Evolutionary conservation across 2,329 filamentous ascomycete genomes (phyloP), one percentile per base, ranked within the genome.

Genomic region (Ploettnerulaceae sp.): DNA sequence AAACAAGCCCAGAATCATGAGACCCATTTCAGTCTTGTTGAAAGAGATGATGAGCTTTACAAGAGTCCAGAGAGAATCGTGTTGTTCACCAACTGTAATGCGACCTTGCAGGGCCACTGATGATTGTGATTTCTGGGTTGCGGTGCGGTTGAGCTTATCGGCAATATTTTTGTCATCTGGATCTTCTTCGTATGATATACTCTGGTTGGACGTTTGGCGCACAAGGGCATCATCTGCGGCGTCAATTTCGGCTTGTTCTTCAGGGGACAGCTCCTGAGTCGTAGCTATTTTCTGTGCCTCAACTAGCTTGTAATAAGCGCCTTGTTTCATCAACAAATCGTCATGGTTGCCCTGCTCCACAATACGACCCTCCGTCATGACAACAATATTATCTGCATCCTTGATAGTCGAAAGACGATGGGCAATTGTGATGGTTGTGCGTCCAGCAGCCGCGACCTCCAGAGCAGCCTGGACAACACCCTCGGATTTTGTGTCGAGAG

Each of bases 341-440:
- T 91, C 79, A 64, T 97, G 93, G 0, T 80, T 90, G 41, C 93
- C 93, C 66, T 96, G 89, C 67, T 98, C 93, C 9, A 95, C 75
- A 49, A 98, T 94, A n/a, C 75, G 71, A 9, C 93, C 93, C 51
- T 82, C 69, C 4, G 82, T 77, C 83, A 98, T 91, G 53, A 96
- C 91, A 9, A 97, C 87, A 57, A 98, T 98, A 61, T 95, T 96
- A 66, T 97, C 86, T 0, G 91, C 91, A 53, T 89, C 83, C 66
- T 82, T 89, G 70, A 98, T 95, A 5, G 93, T 98, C 0, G 89
- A 95, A 7, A 98, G 74, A 57, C 91, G 84, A 69, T 98, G 93
- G 33, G 93, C 93, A 66, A 98, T 97, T 5, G 90, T 87, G 58
- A 97, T 95, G 2, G 93, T 97, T 0, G 93, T 98, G 44, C 93